A percentile compares a stretch with the other conserved stretches of the same genome.
phyloP scores from a whole-genome alignment of 75 land plant genomes.

The Adiantum capillusveneris region DNA sequence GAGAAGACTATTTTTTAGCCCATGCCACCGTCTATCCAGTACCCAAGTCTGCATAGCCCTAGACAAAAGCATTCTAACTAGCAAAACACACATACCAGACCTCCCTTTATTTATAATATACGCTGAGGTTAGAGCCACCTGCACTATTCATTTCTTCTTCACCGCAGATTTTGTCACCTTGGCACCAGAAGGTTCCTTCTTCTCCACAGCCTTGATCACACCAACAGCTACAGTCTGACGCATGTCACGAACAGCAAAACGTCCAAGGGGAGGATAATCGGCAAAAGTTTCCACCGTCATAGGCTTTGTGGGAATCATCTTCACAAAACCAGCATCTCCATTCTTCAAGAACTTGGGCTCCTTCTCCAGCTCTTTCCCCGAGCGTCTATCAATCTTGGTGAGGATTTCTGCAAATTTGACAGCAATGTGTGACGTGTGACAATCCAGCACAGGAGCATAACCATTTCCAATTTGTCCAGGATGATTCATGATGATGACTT shows the following conservation, averaged over 20 bases:
- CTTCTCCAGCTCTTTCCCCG: constrained; percentile 21
- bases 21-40: constrained; percentile 53
- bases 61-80: neutral
- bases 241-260: too few relatives aligned
- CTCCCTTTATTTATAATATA: neutral
- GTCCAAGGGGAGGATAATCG: too few relatives aligned
- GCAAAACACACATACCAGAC: neutral
- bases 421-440: constrained; percentile 57
- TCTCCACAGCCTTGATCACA: constrained; percentile 25
- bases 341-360: too few relatives aligned
- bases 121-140: neutral
- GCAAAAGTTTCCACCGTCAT: constrained; percentile 25
- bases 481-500: too few relatives aligned
- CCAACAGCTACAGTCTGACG: constrained; percentile 25
- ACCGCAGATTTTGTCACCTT: constrained; percentile 22
- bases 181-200: constrained; percentile 17
- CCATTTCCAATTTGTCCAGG: too few relatives aligned
- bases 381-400: constrained; percentile 42
- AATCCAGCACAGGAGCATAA: too few relatives aligned
- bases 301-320: too few relatives aligned
- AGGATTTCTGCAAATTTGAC: constrained; percentile 48
- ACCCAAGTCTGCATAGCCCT: constrained; percentile 42
- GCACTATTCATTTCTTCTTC: constrained; percentile 25
- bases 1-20: too few relatives aligned
- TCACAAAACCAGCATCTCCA: too few relatives aligned